phyloP scores from a whole-genome alignment of 2,329 filamentous ascomycete species.

The Tolypocladium paradoxum region DNA sequence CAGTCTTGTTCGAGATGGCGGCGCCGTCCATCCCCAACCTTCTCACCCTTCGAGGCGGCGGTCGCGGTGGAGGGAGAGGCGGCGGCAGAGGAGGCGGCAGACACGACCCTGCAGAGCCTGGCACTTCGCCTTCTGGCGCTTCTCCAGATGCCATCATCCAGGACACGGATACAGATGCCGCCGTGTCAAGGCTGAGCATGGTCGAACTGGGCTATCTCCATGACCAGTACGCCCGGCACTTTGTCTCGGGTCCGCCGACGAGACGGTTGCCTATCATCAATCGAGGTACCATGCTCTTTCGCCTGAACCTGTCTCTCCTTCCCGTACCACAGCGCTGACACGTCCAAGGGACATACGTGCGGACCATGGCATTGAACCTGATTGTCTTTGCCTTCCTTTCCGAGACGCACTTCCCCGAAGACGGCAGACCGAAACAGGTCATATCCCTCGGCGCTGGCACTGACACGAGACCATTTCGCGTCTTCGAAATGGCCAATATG shows the following conservation, averaged over 20 bases:
- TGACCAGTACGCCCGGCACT: constrained; percentile 65
- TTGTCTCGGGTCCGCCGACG: constrained; percentile 48
- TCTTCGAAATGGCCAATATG: constrained; percentile 39
- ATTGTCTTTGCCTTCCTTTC: constrained; percentile 65
- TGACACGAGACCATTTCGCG: constrained; percentile 76
- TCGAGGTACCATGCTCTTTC: constrained; percentile 54
- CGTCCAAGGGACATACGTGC: constrained; percentile 74
- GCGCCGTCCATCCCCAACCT: constrained; percentile 72
- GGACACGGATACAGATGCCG: constrained; percentile 84
- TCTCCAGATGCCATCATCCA: constrained; percentile 68
- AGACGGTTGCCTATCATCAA: constrained; percentile 87
- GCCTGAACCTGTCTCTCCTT: neutral
- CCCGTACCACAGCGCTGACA: neutral
- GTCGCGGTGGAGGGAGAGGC: constrained; percentile 25
- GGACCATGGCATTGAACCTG: constrained; percentile 71
- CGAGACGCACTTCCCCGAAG: constrained; percentile 14
- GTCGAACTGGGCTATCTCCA: constrained; percentile 76
- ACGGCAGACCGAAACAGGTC: constrained; percentile 53
- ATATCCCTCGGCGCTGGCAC: constrained; percentile 89
- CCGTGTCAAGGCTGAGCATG: constrained; percentile 78
- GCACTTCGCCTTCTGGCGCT: constrained; percentile 17
- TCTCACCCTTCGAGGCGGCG: constrained; percentile 38
- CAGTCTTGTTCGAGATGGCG: constrained; percentile 40
- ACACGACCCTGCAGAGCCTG: constrained; percentile 14
- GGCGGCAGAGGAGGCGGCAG: constrained; percentile 30